Base-by-base conservation (phyloP, 768 basidiomycete species). In the Tricholoma hemisulphureum region DNA sequence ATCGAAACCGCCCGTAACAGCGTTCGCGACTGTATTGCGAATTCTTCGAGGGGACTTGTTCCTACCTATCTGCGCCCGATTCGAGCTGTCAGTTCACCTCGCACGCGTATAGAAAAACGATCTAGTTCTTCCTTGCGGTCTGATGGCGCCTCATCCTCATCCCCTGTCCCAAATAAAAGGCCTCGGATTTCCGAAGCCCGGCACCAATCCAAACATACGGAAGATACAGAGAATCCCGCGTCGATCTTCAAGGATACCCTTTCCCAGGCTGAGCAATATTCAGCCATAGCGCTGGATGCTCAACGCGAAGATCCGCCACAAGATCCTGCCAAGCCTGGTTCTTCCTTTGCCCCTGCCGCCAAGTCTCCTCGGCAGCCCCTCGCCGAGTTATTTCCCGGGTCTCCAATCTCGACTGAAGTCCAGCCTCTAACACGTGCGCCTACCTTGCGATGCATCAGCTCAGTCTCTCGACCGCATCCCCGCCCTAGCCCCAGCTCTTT, bases 1-100 rank as follows among this genome's bases (percentile, higher is more conserved):
- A 76, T 89, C 53, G 79, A 85, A 53, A 64, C 74, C 13, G 70
- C 74, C 48, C 73, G 74, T 46, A 73, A 63, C 28, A 63, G 51
- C 20, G 62, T 80, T 41, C 61, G 61, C 7, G 77, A 80, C 28
- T 62, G 68, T 11, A 52, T 76, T 24, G 55, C 56, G 28, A 69
- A 67, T 39, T 54, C 62, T 23, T 55, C 53, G 9, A 37, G 43
- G 8, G 53, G 59, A 13, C 48, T 55, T 32, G 37, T 55, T 35
- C 24, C 13, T 53, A 41, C 60, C 52, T 31, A 58, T 35, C 26
- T 54, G 16, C 28, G 45, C 52, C n/a, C 57, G 50, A n/a, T 26
- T 53, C 18, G 49, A 50, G 43, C 59, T 50, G 41, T n/a, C 26
- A 28, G 37, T 34, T 10, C 52, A 29, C 23, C 37, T 32, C 31